Evolutionary conservation across 306 rosid species (phyloP).

Genomic region (Amphicarpaea edgeworthii): DNA sequence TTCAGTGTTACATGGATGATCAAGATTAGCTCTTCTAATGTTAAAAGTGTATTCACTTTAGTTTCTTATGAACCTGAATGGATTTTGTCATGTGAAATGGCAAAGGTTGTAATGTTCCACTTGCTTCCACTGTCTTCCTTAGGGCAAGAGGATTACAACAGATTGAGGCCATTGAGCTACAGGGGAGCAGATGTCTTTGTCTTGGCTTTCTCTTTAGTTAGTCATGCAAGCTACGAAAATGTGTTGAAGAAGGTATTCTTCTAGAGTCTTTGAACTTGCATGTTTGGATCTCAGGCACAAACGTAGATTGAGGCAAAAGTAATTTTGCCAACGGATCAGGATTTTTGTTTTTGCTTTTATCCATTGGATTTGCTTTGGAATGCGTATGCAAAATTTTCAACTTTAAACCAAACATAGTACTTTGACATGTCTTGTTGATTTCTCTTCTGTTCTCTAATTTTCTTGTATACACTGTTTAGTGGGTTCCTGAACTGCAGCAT

Average conservation of each 20-base stretch:
- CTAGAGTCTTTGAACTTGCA: background rate
- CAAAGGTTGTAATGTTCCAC: conserved; percentile 18
- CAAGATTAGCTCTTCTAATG: background rate
- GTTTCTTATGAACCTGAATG: conserved; percentile 8
- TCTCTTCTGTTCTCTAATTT: conserved; percentile 29
- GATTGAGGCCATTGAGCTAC: conserved; percentile 94
- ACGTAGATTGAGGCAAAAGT: too few species aligned
- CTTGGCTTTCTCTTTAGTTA: conserved; percentile 83
- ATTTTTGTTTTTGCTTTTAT: too few species aligned
- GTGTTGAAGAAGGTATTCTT: conserved; percentile 76
- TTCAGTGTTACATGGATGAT: conserved; percentile 8
- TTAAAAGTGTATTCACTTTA: background rate
- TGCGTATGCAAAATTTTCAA: too few species aligned
- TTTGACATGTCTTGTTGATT: conserved; percentile 33
- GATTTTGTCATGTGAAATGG: conserved; percentile 27
- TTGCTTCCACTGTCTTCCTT: conserved; percentile 39
- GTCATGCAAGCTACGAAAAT: conserved; percentile 90
- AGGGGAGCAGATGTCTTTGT: conserved; percentile 95
- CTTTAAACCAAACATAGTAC: too few species aligned
- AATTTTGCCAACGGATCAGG: too few species aligned
- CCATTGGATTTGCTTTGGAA: too few species aligned
- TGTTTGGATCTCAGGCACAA: too few species aligned
- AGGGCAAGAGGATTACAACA: conserved; percentile 97
- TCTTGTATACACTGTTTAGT: conserved; percentile 52
- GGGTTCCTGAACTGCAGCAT: conserved; percentile 96